Percentiles rank a stretch among this genome's conserved stretches.
These are phyloP conservation scores for Teunomyces lycoperdinae DNA, from an alignment of 805 yeast species.

Conservation along the genomic window DNA sequence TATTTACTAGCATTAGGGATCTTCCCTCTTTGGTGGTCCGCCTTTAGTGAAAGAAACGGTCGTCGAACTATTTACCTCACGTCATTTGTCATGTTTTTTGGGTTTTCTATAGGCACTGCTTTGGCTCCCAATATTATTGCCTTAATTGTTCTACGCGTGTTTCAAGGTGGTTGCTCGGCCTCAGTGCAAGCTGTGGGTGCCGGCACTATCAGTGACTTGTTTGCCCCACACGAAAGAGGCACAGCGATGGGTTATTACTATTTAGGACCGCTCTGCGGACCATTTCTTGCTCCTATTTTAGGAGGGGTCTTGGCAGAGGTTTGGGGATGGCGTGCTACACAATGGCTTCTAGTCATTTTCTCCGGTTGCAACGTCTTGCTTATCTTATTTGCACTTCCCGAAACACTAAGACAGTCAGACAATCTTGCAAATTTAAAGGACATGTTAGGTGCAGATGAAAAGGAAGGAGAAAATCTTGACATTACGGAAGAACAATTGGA, in stretches of 20 bases:
- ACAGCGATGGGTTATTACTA: conserved; percentile 76
- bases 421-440: conserved; percentile 52
- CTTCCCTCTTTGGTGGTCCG: conserved; percentile 88
- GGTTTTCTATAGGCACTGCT: conserved; percentile 72
- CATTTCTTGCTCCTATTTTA: conserved; percentile 69
- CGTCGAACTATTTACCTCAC: conserved; percentile 69
- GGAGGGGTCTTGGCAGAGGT: conserved; percentile 71
- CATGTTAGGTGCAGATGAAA: conserved; percentile 27
- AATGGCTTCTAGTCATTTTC: conserved; percentile 74
- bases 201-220: conserved; percentile 79
- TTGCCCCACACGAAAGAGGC: conserved; percentile 65
- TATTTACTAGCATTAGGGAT: conserved; percentile 72
- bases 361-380: conserved; percentile 52
- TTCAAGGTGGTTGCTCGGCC: conserved; percentile 80
- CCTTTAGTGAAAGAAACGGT: conserved; percentile 71
- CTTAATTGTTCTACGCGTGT: conserved; percentile 65
- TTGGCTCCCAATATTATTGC: conserved; percentile 57
- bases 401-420: conserved; percentile 67
- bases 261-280: conserved; percentile 79
- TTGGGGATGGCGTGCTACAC: conserved; percentile 90
- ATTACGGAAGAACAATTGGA: conserved; percentile 17
- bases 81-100: conserved; percentile 61
- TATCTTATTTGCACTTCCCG: conserved; percentile 66
- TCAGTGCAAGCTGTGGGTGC: conserved; percentile 89
- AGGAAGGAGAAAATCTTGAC: not conserved